phyloP scores from a whole-genome alignment of 2,329 filamentous ascomycete genomes.

The Epichloe hybrida region DNA sequence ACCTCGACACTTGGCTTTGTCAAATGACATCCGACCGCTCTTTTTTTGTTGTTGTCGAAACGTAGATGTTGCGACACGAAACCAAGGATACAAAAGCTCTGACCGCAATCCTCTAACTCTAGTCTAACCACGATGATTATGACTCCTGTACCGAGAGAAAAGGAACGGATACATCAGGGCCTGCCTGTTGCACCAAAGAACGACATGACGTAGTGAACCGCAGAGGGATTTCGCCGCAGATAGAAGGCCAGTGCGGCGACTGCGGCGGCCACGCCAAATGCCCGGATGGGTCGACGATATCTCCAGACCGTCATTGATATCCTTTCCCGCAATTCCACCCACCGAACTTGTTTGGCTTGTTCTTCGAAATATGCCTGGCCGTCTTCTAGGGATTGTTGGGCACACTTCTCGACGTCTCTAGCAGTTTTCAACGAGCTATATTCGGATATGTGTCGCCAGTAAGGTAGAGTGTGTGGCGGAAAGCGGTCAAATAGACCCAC shows the following conservation, averaged over 20 bases:
- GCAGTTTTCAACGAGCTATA: conserved; percentile 81
- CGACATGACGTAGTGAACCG: conserved; percentile 15
- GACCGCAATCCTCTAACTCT: not conserved
- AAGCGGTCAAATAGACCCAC: conserved; percentile 47
- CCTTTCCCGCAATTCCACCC: conserved; percentile 37
- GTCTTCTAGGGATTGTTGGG: conserved; percentile 46
- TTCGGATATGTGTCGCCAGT: conserved; percentile 59
- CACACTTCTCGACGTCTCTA: conserved; percentile 33
- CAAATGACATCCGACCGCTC: not conserved
- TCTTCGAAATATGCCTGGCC: conserved; percentile 54
- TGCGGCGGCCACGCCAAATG: conserved; percentile 49
- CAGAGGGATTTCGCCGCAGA: conserved; percentile 35
- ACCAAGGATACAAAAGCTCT: not conserved
- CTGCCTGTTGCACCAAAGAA: conserved; percentile 11
- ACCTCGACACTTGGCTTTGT: not conserved
- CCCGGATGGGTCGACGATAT: conserved; percentile 51
- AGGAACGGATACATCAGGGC: not conserved
- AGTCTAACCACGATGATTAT: not conserved
- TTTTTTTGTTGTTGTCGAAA: not conserved
- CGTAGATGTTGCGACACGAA: not conserved
- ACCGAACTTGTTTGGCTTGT: conserved; percentile 59
- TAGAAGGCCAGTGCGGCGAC: conserved; percentile 58
- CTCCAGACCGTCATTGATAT: conserved; percentile 34
- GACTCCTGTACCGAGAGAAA: not conserved
- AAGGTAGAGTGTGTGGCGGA: conserved; percentile 59